phyloP scores from a whole-genome alignment of 441 rosid species.

The Erodium texanum region DNA sequence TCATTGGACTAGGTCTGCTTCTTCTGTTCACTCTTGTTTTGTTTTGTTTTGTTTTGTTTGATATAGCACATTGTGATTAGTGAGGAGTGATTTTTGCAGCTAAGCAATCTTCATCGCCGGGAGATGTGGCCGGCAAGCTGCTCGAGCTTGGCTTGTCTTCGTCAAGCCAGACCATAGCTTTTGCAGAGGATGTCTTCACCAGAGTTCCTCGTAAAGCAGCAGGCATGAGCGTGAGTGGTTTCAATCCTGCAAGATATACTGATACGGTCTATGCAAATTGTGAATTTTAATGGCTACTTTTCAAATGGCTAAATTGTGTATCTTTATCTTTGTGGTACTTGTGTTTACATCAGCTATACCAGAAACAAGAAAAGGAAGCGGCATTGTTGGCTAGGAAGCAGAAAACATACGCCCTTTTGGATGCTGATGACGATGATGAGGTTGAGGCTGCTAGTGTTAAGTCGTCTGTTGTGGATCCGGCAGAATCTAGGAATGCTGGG shows the following conservation, averaged over 20 bases:
- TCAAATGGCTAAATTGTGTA: neutral
- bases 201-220: slow-evolving; percentile 58
- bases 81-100: slow-evolving; percentile 37
- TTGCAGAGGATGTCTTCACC: slow-evolving; percentile 59
- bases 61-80: neutral
- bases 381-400: slow-evolving; percentile 72
- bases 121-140: slow-evolving; percentile 45
- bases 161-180: slow-evolving; percentile 50
- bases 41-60: neutral
- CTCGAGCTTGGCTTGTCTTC: slow-evolving; percentile 52
- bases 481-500: slow-evolving; percentile 40
- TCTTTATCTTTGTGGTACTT: slow-evolving; percentile 3
- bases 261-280: neutral
- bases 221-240: slow-evolving; percentile 54
- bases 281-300: neutral
- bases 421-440: slow-evolving; percentile 54
- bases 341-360: slow-evolving; percentile 42
- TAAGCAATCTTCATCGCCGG: slow-evolving; percentile 56
- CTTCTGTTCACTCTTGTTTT: neutral
- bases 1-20: slow-evolving; percentile 55
- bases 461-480: slow-evolving; percentile 22
- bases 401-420: slow-evolving; percentile 51
- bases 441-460: slow-evolving; percentile 26
- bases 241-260: slow-evolving; percentile 7
- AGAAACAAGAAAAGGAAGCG: slow-evolving; percentile 79